Conservation (phyloP, 805 yeast species). For the Lipomyces mesembrius region DNA sequence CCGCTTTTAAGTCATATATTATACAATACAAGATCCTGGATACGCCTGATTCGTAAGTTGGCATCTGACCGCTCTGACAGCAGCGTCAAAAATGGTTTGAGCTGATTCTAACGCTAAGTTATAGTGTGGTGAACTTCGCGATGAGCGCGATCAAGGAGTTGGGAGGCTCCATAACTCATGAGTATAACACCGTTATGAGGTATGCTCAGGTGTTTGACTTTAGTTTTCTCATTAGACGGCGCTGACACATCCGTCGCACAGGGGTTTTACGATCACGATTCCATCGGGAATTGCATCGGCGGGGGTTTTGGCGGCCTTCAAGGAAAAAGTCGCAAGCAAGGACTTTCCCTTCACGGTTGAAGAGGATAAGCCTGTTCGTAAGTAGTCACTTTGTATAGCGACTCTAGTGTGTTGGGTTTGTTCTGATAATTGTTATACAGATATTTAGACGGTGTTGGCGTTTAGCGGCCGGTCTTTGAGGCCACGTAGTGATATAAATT, state of each 20-base stretch:
- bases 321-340: slow-evolving; percentile 7
- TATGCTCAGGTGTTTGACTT: slow-evolving; percentile 5
- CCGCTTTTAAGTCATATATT: slow-evolving; percentile 25
- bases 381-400: neutral
- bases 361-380: slow-evolving; percentile 33
- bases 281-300: slow-evolving; percentile 22
- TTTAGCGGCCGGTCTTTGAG: neutral
- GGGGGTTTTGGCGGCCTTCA: slow-evolving; percentile 16
- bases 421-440: neutral
- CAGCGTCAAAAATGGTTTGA: neutral
- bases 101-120: neutral
- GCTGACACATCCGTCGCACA: neutral
- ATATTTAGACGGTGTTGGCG: neutral
- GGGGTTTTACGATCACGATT: slow-evolving; percentile 31
- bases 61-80: neutral
- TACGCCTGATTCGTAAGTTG: slow-evolving; percentile 30
- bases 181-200: slow-evolving; percentile 30
- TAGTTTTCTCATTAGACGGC: neutral
- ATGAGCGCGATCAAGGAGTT: slow-evolving; percentile 22
- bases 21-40: slow-evolving; percentile 32
- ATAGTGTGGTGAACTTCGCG: slow-evolving; percentile 25
- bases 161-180: slow-evolving; percentile 33
- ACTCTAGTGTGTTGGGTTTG: neutral
- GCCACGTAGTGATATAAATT: neutral
- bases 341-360: slow-evolving; percentile 31